These are phyloP conservation scores for Fusarium redolens DNA, from an alignment of 2,329 filamentous ascomycete genomes.

Conservation along the genomic window DNA sequence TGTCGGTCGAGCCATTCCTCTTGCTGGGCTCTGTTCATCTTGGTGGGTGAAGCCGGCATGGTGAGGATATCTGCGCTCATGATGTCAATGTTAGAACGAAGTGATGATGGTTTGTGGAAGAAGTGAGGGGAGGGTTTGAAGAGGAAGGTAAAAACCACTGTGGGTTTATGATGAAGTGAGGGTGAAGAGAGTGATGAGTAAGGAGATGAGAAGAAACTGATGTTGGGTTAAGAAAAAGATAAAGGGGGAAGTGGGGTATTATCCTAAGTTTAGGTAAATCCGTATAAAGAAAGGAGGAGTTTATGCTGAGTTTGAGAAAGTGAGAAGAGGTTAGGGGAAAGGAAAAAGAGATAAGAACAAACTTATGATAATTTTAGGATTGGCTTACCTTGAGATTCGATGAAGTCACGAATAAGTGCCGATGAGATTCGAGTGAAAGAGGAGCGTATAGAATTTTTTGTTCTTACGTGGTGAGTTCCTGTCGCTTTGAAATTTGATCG, in stretches of 20 bases:
- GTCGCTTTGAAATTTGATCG: background rate
- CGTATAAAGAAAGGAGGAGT: background rate
- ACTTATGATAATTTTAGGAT: background rate
- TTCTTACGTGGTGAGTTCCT: background rate
- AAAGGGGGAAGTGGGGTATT: background rate
- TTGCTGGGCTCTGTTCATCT: rapidly evolving
- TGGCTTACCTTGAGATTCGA: background rate
- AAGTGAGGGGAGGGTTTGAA: no score
- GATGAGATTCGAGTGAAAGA: background rate
- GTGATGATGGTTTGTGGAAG: background rate
- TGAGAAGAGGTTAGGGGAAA: background rate
- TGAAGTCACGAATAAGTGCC: no score
- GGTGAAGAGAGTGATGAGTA: background rate
- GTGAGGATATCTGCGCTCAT: no score
- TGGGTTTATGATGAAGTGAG: background rate
- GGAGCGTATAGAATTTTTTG: rapidly evolving
- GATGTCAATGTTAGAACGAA: background rate
- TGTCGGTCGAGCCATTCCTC: background rate
- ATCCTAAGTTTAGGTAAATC: background rate
- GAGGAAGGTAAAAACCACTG: no score
- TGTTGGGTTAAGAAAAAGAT: background rate
- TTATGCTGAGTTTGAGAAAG: background rate
- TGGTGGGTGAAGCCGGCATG: background rate
- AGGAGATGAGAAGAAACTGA: background rate
- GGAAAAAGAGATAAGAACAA: background rate